phyloP scores from a whole-genome alignment of 768 basidiomycete genomes.

The Thelephora aurantiotincta region DNA sequence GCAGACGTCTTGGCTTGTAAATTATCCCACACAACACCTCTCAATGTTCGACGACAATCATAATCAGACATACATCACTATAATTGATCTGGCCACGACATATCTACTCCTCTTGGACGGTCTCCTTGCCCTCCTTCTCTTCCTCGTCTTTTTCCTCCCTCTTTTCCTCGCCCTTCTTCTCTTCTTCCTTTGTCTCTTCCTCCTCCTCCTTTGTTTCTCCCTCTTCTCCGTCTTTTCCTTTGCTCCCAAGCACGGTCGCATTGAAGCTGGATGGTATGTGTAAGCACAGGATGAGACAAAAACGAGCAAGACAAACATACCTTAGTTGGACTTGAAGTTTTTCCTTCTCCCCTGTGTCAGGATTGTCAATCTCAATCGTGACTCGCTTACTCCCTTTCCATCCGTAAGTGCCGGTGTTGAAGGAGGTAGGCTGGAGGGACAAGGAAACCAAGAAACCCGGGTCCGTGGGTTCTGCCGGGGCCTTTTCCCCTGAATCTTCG shows the following conservation, averaged over 20 bases:
- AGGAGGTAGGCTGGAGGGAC: conserved; percentile 42
- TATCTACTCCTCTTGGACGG: no score
- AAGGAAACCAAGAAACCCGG: conserved; percentile 46
- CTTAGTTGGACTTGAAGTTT: conserved; percentile 60
- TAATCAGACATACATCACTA: no score
- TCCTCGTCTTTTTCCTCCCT: conserved; percentile 14
- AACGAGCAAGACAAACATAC: conserved; percentile 27
- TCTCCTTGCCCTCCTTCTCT: conserved; percentile 11
- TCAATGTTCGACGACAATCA: no score
- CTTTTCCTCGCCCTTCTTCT: conserved; percentile 15
- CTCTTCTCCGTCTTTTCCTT: conserved; percentile 27
- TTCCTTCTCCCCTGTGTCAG: conserved; percentile 29
- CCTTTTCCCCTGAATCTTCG: conserved; percentile 7
- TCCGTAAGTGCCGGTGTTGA: conserved; percentile 68
- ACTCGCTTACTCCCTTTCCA: conserved; percentile 72
- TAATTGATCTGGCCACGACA: no score
- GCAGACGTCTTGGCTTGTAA: conserved; percentile 54
- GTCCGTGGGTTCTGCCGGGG: conserved; percentile 29
- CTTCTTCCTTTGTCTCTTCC: conserved; percentile 17
- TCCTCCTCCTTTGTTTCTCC: conserved; percentile 20
- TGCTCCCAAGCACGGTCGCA: conserved; percentile 63
- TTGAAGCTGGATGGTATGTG: conserved; percentile 38
- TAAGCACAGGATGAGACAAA: background rate
- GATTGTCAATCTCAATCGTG: conserved; percentile 43
- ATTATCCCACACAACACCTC: no score